Evolutionary conservation across 768 basidiomycete species (phyloP).

Genomic region (Mycena venus): DNA sequence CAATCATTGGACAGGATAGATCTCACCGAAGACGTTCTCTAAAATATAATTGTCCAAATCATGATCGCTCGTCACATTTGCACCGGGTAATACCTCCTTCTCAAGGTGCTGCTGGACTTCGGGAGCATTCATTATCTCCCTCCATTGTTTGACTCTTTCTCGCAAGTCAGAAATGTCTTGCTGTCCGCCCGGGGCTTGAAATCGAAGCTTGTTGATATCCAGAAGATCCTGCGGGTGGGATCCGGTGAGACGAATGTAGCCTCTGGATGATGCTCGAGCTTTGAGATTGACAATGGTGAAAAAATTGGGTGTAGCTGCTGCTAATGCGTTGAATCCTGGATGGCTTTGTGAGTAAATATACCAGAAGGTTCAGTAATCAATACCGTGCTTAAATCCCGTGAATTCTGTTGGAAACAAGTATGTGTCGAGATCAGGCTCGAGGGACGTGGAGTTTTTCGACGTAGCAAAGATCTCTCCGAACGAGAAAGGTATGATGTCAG

Average conservation of each 20-base stretch:
- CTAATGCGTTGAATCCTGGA: not conserved
- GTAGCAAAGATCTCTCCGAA: too few relatives aligned
- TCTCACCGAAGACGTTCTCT: constrained; percentile 35
- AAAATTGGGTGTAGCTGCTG: constrained; percentile 21
- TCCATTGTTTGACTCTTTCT: not conserved
- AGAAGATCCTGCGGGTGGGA: constrained; percentile 44
- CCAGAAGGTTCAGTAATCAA: not conserved
- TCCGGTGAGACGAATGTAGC: constrained; percentile 44
- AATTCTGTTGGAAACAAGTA: constrained; percentile 39
- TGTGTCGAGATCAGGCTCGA: constrained; percentile 36
- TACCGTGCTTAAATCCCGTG: not conserved
- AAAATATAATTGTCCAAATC: constrained; percentile 40
- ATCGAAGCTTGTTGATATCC: constrained; percentile 43
- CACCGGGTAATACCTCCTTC: constrained; percentile 6
- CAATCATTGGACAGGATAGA: not conserved
- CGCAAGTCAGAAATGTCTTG: constrained; percentile 20
- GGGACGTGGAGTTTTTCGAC: too few relatives aligned
- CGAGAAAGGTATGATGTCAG: too few relatives aligned
- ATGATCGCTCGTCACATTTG: constrained; percentile 35
- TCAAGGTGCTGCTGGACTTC: not conserved
- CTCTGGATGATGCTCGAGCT: constrained; percentile 42
- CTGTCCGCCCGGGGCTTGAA: constrained; percentile 37
- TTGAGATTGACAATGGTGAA: constrained; percentile 41
- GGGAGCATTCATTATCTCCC: not conserved
- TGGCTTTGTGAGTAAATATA: not conserved